A percentile compares a stretch with the other conserved stretches of the same genome.
Evolutionary conservation across 2,329 filamentous ascomycete genomes (phyloP).

Genomic region (Harringtonia lauricola): DNA sequence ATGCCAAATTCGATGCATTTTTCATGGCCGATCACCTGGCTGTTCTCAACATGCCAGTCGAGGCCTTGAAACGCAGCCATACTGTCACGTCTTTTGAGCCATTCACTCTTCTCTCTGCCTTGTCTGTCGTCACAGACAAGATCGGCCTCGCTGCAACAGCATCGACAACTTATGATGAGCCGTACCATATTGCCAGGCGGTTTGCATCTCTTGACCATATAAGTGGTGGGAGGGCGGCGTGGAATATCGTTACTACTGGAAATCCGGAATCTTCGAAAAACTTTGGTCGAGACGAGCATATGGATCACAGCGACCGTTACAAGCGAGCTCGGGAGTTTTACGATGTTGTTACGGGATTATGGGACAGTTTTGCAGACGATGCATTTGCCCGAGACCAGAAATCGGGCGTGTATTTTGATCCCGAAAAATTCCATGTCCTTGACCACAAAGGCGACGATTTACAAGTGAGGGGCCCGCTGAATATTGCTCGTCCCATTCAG

Average conservation of each 20-base stretch:
- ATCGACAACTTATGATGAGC: slow-evolving; percentile 4
- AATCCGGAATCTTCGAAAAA: slow-evolving; percentile 8
- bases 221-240: slow-evolving; percentile 5
- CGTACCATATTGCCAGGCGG: slow-evolving; percentile 4
- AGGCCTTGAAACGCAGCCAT: slow-evolving; percentile 44
- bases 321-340: slow-evolving; percentile 11
- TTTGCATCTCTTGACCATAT: slow-evolving; percentile 8
- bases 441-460: slow-evolving; percentile 5
- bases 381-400: slow-evolving; percentile 5
- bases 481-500: slow-evolving; percentile 3
- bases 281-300: slow-evolving; percentile 8
- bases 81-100: slow-evolving; percentile 48
- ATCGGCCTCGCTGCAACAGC: slow-evolving; percentile 6
- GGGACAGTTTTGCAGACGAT: slow-evolving; percentile 7
- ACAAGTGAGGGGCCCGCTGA: slow-evolving; percentile 19
- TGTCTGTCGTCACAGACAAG: slow-evolving; percentile 5
- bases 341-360: slow-evolving; percentile 11
- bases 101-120: slow-evolving; percentile 27
- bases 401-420: slow-evolving; percentile 1
- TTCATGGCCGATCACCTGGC: slow-evolving; percentile 46
- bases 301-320: slow-evolving; percentile 12
- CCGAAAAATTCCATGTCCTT: slow-evolving; percentile 1
- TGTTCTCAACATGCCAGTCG: slow-evolving; percentile 44
- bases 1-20: slow-evolving; percentile 43
- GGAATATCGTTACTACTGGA: slow-evolving; percentile 12